Conservation (phyloP, 306 rosid genomes). For the Dalbergia cochinchinensis region DNA sequence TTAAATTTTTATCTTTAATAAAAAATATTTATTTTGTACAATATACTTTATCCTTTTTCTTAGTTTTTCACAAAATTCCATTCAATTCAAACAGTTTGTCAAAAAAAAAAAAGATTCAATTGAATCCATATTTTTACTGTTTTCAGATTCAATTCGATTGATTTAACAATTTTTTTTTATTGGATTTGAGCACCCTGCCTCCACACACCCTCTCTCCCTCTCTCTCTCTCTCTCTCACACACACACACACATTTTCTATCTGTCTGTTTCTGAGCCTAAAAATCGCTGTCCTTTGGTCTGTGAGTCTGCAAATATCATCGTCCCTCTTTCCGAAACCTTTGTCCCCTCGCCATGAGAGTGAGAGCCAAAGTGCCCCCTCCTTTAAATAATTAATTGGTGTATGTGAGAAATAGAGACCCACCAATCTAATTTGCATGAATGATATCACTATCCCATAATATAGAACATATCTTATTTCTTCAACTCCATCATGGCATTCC, state of each 20-base stretch:
- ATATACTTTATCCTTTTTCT: too few species aligned
- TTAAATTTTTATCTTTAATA: too few species aligned
- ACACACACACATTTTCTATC: neutral
- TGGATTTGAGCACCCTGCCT: too few species aligned
- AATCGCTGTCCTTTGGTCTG: slow-evolving; percentile 60
- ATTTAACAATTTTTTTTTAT: too few species aligned
- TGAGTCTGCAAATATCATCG: slow-evolving; percentile 52
- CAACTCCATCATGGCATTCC: slow-evolving; percentile 62
- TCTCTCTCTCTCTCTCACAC: too few species aligned
- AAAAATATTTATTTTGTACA: too few species aligned
- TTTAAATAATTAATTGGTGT: neutral
- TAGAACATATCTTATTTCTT: neutral
- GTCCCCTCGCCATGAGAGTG: slow-evolving; percentile 74
- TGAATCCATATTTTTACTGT: too few species aligned
- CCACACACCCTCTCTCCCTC: too few species aligned
- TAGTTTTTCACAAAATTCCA: too few species aligned
- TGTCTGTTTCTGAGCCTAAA: slow-evolving; percentile 43
- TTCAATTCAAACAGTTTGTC: too few species aligned
- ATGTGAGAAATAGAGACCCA: neutral
- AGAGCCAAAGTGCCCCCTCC: slow-evolving; percentile 60
- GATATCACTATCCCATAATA: neutral
- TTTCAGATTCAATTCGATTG: too few species aligned
- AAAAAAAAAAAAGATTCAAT: too few species aligned
- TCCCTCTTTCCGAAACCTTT: slow-evolving; percentile 57
- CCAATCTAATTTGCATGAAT: slow-evolving; percentile 48